These are phyloP conservation scores for Skeletonema marinoi DNA, from an alignment of 108 stramenopile genomes.

Conservation along the genomic window DNA sequence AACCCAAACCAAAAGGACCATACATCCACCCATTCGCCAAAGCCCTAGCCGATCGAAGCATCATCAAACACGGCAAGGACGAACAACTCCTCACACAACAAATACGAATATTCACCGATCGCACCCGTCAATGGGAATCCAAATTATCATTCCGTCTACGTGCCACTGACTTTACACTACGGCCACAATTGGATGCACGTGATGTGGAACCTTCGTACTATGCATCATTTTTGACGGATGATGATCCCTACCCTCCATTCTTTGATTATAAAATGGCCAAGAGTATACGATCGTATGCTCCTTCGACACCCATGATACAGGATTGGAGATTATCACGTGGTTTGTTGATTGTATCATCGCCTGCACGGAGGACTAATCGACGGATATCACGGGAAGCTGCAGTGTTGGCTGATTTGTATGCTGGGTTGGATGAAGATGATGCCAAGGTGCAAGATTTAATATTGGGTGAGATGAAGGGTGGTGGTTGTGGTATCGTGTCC, in stretches of 20 bases:
- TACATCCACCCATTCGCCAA: constrained; percentile 68
- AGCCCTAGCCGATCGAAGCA: constrained; percentile 40
- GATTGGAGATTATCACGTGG: constrained; percentile 41
- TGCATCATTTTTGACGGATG: constrained; percentile 40
- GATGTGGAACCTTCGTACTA: constrained; percentile 61
- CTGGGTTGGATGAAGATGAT: constrained; percentile 43
- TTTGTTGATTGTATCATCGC: background rate
- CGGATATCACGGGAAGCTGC: constrained; percentile 35
- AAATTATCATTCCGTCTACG: constrained; percentile 59
- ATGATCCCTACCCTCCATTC: constrained; percentile 34
- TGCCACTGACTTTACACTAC: constrained; percentile 31
- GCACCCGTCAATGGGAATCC: constrained; percentile 80
- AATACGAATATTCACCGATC: constrained; percentile 60
- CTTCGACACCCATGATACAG: constrained; percentile 63
- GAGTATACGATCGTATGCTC: constrained; percentile 44
- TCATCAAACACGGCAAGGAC: constrained; percentile 44
- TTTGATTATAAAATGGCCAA: constrained; percentile 42
- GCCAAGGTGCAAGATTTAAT: constrained; percentile 44
- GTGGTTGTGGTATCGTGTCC: background rate
- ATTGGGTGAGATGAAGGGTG: constrained; percentile 17
- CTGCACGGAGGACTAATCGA: constrained; percentile 4
- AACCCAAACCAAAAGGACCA: constrained; percentile 25
- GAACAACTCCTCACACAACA: constrained; percentile 49
- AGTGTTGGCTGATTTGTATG: constrained; percentile 50
- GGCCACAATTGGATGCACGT: constrained; percentile 55